Evolutionary conservation across 805 yeast species (phyloP).

Genomic region (Kluyveromyces lactis): DNA sequence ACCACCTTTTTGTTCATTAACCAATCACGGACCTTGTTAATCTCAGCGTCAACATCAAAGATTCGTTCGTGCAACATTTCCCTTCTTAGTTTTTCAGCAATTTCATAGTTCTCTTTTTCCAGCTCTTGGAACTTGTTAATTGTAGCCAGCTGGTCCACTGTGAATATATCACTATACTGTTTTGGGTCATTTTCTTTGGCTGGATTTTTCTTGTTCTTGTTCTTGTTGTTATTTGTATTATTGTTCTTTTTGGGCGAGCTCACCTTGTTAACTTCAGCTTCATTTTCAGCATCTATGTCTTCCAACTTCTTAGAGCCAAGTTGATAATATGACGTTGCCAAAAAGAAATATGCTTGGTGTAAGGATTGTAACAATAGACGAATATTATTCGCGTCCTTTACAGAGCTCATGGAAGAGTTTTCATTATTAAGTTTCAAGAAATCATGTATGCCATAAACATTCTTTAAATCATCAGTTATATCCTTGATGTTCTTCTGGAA

Average conservation of each 20-base stretch:
- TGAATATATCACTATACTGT: conserved; percentile 15
- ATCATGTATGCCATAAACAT: conserved; percentile 14
- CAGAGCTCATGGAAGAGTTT: background rate
- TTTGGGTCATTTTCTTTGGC: conserved; percentile 7
- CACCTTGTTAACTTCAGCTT: too few species aligned
- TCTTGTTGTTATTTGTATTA: too few species aligned
- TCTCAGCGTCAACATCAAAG: conserved; percentile 14
- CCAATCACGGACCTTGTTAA: conserved; percentile 19
- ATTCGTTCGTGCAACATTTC: conserved; percentile 38
- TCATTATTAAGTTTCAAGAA: conserved; percentile 6
- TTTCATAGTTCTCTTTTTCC: conserved; percentile 47
- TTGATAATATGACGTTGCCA: conserved; percentile 39
- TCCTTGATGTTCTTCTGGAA: conserved; percentile 36
- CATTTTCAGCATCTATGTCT: conserved; percentile 23
- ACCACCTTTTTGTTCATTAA: conserved; percentile 2
- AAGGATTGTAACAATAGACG: conserved; percentile 37
- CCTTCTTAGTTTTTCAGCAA: conserved; percentile 55
- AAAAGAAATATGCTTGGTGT: conserved; percentile 71
- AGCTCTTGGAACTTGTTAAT: conserved; percentile 31
- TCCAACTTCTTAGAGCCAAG: conserved; percentile 23
- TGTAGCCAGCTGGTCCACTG: conserved; percentile 21
- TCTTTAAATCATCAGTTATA: conserved; percentile 20
- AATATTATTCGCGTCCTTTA: background rate
- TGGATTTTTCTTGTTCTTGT: too few species aligned
- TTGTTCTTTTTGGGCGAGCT: too few species aligned